Evolutionary conservation across 306 rosid genomes (phyloP), one percentile per base, ranked within the genome.

Genomic region (Urtica urens): DNA sequence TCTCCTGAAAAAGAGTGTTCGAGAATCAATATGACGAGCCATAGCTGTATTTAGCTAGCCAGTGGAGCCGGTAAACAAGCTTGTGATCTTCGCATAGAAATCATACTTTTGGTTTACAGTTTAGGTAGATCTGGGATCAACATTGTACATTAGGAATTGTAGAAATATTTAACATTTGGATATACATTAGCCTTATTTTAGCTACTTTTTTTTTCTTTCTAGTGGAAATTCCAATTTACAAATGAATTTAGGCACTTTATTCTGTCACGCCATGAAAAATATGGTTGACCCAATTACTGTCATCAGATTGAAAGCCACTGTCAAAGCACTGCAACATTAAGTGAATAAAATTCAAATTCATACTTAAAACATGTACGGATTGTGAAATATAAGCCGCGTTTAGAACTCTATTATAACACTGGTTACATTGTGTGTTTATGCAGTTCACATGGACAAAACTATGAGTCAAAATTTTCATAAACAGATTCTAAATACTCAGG

Each of bases 61-160:
- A 16, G 20, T 42, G 15, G 58, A 63, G 70, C 57, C 17, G n/a
- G 19, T 2, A 27, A 15, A 38, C 23, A 30, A 29, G 27, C 18
- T 23, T 51, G 34, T 38, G 39, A 23, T 20, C 18, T 20, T 40
- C 11, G 15, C 20, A 38, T 29, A 52, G 31, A 61, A 27, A 40
- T 34, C 51, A 43, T 69, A 62, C 33, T 49, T 63, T 38, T 17
- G 23, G 53, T 46, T 39, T 51, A 57, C 44, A 33, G 33, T 55
- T 55, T 21, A 28, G 30, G 25, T 44, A 38, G 65, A 54, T 60
- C 50, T 42, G 51, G 57, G 51, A 12, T 40, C 50, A 25, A 38
- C 3, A 38, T n/a, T n/a, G n/a, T n/a, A 60, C 44, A 46, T 13
- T 24, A 23, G 34, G 25, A 44, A 4, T n/a, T n/a, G n/a, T n/a